Conservation (phyloP, 345 rosid genomes). For the Pugionium dolabratum region DNA sequence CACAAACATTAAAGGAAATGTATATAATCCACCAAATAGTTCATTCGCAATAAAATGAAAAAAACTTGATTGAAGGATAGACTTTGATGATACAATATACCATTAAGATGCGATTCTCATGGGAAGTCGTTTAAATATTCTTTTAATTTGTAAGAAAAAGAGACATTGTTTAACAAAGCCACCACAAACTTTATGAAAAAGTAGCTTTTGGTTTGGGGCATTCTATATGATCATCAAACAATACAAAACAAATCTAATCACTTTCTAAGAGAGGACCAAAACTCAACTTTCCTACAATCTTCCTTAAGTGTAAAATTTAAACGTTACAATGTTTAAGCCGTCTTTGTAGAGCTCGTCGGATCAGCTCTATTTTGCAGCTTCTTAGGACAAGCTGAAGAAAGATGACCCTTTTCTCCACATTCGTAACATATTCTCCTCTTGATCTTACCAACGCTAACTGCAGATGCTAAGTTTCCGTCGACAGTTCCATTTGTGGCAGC, state of each 20-base stretch:
- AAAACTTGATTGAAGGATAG: background rate
- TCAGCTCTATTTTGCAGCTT: constrained; percentile 42
- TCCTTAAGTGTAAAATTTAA: constrained; percentile 13
- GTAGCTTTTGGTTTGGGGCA: constrained; percentile 1
- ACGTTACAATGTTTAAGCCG: constrained; percentile 26
- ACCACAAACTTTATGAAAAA: constrained; percentile 3
- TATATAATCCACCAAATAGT: background rate
- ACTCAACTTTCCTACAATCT: constrained; percentile 27
- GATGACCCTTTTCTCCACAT: constrained; percentile 74
- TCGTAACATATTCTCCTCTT: constrained; percentile 76
- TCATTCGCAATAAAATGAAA: background rate
- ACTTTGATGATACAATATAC: background rate
- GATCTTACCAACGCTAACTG: constrained; percentile 57
- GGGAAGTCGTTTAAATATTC: too few relatives aligned
- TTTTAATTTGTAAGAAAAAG: background rate
- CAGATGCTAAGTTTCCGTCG: constrained; percentile 20
- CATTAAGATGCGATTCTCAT: too few relatives aligned
- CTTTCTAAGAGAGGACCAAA: constrained; percentile 26
- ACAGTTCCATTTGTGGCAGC: constrained; percentile 22
- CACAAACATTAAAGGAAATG: too few relatives aligned
- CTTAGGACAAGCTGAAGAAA: constrained; percentile 75
- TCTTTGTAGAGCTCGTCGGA: constrained; percentile 4
- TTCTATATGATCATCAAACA: constrained; percentile 11
- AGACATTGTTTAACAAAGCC: background rate
- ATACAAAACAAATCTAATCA: constrained; percentile 4